A percentile compares a stretch with the other conserved stretches of the same genome.
Conservation (phyloP, 352 stramenopile species). For the Phytophthora sojae region DNA sequence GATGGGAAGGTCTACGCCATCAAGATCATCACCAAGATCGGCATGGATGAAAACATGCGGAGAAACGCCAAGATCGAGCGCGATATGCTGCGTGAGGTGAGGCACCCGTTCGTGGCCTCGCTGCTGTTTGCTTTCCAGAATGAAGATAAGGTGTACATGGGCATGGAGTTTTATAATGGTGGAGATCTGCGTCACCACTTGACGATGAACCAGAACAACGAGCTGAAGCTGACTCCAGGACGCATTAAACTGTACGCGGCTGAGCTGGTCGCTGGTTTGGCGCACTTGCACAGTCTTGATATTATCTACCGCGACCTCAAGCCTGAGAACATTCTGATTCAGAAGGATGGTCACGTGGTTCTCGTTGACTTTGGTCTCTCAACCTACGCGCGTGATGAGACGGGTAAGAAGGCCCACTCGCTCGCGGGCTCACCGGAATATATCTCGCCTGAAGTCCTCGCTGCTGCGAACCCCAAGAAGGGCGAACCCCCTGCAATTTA, state of each 20-base stretch:
- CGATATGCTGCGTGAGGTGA: constrained; percentile 94
- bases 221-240: constrained; percentile 70
- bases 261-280: constrained; percentile 80
- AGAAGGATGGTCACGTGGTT: constrained; percentile 89
- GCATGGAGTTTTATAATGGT: constrained; percentile 98
- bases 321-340: constrained; percentile 92
- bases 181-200: constrained; percentile 94
- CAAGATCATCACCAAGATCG: constrained; percentile 92
- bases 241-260: constrained; percentile 89
- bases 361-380: constrained; percentile 93
- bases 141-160: constrained; percentile 98
- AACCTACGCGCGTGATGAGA: constrained; percentile 69
- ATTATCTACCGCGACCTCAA: constrained; percentile 94
- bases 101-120: constrained; percentile 97
- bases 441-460: constrained; percentile 93
- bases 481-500: constrained; percentile 58
- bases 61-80: constrained; percentile 93
- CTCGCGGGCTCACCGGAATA: constrained; percentile 90
- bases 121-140: constrained; percentile 98
- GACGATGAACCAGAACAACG: constrained; percentile 69
- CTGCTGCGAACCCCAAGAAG: constrained; percentile 58
- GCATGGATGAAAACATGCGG: constrained; percentile 85
- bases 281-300: constrained; percentile 89
- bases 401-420: constrained; percentile 68
- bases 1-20: constrained; percentile 86